Evolutionary conservation across 371 early-diverging fungal species (phyloP).

Genomic region (Mortierella sp.): DNA sequence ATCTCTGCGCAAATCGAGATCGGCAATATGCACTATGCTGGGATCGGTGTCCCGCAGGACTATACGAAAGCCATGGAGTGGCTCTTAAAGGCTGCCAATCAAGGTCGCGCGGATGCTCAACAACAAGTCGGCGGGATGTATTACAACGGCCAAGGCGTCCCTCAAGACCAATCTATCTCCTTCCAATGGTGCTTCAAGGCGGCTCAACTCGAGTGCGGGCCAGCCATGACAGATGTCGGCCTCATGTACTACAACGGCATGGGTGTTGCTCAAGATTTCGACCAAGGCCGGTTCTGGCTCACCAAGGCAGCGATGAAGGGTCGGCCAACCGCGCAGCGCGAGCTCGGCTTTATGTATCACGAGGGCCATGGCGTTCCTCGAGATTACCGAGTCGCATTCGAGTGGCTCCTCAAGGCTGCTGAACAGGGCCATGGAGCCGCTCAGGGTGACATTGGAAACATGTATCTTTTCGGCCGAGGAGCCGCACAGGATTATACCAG

Average conservation of each 20-base stretch:
- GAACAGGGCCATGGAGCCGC: neutral
- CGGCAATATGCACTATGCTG: neutral
- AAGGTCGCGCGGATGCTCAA: slow-evolving; percentile 58
- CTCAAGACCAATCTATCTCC: slow-evolving; percentile 57
- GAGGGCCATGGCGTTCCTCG: slow-evolving; percentile 1
- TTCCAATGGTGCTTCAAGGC: slow-evolving; percentile 58
- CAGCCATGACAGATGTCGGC: neutral
- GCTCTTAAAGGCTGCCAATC: slow-evolving; percentile 56
- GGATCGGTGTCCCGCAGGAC: slow-evolving; percentile 61
- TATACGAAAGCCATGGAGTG: slow-evolving; percentile 70
- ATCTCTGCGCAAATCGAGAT: neutral
- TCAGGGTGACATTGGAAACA: neutral
- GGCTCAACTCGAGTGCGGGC: slow-evolving; percentile 57
- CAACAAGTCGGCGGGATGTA: neutral
- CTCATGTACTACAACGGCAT: neutral
- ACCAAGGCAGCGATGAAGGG: slow-evolving; percentile 3
- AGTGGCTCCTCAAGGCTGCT: neutral
- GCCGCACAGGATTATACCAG: neutral
- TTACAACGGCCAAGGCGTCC: slow-evolving; percentile 68
- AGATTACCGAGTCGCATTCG: neutral
- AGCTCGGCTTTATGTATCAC: neutral
- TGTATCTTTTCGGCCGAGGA: neutral
- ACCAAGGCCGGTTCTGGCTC: slow-evolving; percentile 1
- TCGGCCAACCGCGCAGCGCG: neutral
- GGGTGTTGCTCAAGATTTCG: neutral